phyloP scores from a whole-genome alignment of 2,329 filamentous ascomycete genomes.

The Calonectria montana region DNA sequence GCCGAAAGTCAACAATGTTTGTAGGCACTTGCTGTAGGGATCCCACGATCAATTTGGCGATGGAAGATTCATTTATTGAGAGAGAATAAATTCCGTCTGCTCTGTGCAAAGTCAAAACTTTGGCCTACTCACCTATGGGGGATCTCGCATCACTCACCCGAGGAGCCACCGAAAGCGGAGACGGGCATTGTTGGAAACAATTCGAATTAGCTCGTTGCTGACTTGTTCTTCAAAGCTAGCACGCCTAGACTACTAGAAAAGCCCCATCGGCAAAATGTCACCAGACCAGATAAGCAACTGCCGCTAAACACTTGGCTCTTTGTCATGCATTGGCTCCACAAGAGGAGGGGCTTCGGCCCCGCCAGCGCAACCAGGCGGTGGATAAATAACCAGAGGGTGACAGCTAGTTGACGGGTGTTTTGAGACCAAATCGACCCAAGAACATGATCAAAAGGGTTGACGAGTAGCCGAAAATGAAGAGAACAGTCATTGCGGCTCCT shows the following conservation, averaged over 20 bases:
- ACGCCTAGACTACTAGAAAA: neutral
- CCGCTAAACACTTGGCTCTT: neutral
- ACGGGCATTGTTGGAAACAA: neutral
- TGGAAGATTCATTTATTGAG: neutral
- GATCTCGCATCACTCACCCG: neutral
- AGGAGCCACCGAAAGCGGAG: neutral
- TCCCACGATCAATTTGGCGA: too few species aligned
- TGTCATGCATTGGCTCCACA: neutral
- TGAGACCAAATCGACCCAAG: neutral
- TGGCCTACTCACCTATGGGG: neutral
- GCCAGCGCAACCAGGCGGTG: neutral
- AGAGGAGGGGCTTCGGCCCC: neutral
- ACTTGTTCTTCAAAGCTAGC: neutral
- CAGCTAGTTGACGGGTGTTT: neutral
- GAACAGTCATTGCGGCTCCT: neutral
- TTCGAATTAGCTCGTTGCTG: too few species aligned
- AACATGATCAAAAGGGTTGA: neutral
- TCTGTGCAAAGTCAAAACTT: neutral
- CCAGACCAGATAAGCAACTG: neutral
- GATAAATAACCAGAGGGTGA: neutral
- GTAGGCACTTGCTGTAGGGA: too few species aligned
- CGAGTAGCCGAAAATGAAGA: neutral
- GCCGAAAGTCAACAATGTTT: too few species aligned
- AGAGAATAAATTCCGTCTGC: neutral
- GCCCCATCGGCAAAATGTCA: neutral